A percentile compares a stretch with the other conserved stretches of the same genome.
Evolutionary conservation across 495 filamentous ascomycete genomes (phyloP).

Genomic region (Aspergillus ostianus): DNA sequence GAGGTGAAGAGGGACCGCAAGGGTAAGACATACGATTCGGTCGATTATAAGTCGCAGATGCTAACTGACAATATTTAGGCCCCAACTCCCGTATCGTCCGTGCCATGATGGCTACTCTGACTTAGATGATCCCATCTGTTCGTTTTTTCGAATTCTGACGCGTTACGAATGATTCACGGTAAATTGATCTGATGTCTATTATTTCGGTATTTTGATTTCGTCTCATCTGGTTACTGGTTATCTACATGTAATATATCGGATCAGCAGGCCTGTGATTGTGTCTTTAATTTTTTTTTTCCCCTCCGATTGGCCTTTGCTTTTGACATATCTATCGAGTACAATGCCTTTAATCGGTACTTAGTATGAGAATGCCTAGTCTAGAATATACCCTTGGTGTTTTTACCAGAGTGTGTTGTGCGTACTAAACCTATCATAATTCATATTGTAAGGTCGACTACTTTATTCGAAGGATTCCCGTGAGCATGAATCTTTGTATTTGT

Average conservation of each 20-base stretch:
- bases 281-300: background rate
- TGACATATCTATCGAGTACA: background rate
- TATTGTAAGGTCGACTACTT: no score
- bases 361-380: background rate
- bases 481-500: no score
- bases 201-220: background rate
- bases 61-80: conserved; percentile 33
- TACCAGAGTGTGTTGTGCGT: no score
- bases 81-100: conserved; percentile 64
- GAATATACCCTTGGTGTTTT: background rate
- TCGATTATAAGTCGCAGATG: conserved; percentile 40
- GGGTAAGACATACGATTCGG: conserved; percentile 71
- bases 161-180: conserved; percentile 3
- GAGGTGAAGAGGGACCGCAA: conserved; percentile 78
- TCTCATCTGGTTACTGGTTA: background rate
- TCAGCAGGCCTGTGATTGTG: conserved; percentile 1
- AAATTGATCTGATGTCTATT: background rate
- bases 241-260: background rate
- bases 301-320: background rate
- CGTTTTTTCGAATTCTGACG: conserved; percentile 1
- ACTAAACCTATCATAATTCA: no score
- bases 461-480: no score
- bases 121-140: conserved; percentile 43
- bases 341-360: background rate
- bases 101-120: conserved; percentile 76